Percentiles rank a stretch among this genome's conserved stretches.
Conservation (phyloP, 768 basidiomycete species). For the Lactarius tabidus region DNA sequence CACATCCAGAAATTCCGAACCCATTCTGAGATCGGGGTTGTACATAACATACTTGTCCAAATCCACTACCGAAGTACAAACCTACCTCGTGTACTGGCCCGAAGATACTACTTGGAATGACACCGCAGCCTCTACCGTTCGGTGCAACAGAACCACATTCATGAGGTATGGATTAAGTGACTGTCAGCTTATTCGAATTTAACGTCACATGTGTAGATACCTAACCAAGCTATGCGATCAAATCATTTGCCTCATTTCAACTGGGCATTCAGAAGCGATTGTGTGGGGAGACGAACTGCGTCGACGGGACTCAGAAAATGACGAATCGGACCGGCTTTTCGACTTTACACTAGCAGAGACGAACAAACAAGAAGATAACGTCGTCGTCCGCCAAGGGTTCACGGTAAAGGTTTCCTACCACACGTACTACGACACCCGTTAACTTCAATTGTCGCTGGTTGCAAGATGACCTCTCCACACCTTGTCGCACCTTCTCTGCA, state of each 20-base stretch:
- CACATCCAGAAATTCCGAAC: constrained; percentile 19
- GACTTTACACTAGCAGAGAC: constrained; percentile 54
- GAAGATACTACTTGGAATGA: constrained; percentile 59
- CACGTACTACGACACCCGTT: too few relatives aligned
- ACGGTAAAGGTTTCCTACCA: constrained; percentile 34
- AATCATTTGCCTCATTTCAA: constrained; percentile 46
- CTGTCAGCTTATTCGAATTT: not conserved
- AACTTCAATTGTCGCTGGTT: not conserved
- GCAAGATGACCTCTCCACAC: constrained; percentile 5
- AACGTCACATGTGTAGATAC: constrained; percentile 3
- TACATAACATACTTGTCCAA: constrained; percentile 38
- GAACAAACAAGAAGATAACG: constrained; percentile 52
- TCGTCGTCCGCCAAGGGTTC: constrained; percentile 44
- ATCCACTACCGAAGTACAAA: constrained; percentile 27
- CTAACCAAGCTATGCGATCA: constrained; percentile 44
- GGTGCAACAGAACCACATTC: constrained; percentile 55
- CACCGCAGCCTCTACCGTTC: constrained; percentile 40
- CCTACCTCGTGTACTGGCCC: constrained; percentile 59
- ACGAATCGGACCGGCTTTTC: constrained; percentile 46
- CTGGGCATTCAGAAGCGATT: constrained; percentile 43
- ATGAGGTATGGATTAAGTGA: constrained; percentile 44
- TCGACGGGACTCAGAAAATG: constrained; percentile 36
- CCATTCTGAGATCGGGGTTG: constrained; percentile 47
- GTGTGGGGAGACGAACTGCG: constrained; percentile 43
- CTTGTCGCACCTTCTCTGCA: not conserved